Base-by-base conservation (phyloP, 495 filamentous ascomycete species). In the Penicillium herquei region DNA sequence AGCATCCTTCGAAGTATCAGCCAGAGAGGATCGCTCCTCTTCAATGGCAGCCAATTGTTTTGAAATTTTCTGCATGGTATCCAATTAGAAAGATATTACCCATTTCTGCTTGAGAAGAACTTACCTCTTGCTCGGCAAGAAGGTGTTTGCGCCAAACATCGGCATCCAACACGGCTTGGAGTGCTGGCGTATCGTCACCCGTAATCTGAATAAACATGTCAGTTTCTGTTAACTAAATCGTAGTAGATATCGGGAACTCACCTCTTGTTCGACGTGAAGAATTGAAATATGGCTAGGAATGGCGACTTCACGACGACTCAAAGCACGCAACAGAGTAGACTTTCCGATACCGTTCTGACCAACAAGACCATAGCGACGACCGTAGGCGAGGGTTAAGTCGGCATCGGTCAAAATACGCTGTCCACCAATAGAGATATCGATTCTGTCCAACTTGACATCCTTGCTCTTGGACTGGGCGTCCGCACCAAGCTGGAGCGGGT, bases 331-430 rank as follows among this genome's bases (percentile, higher is more conserved):
- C 49, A 99, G 78, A 12, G 94, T 99, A 74, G 87, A 92, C 83
- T 99, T 99, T 80, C 94, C 94, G 53, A 99, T 92, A 91, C 94
- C 94, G 81, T 99, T 99, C 77, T 97, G 88, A 79, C 94, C 94
- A 52, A 98, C 94, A 48, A 98, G 81, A 85, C 94, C 95, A 73
- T 98, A 99, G 52, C 94, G 87, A 62, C 91, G 87, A 35, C 95
- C 91, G 72, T 94, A 97, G 2, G 94, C 89, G 58, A 99, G 80
- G 2, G 92, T 97, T 45, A 99, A 72, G 16, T 81, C 87, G 16
- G 92, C 96, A 69, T 98, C 95, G 41, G 84, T 89, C 61, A 99
- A 68, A 59, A 99, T 99, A 49, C 94, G 84, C 59, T 83, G 79
- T 14, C 92, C 95, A 51, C 90, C 85, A 61, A 99, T 96, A 40